Conservation (phyloP, 2,329 filamentous ascomycete genomes). For the Scytalidium lignicola region DNA sequence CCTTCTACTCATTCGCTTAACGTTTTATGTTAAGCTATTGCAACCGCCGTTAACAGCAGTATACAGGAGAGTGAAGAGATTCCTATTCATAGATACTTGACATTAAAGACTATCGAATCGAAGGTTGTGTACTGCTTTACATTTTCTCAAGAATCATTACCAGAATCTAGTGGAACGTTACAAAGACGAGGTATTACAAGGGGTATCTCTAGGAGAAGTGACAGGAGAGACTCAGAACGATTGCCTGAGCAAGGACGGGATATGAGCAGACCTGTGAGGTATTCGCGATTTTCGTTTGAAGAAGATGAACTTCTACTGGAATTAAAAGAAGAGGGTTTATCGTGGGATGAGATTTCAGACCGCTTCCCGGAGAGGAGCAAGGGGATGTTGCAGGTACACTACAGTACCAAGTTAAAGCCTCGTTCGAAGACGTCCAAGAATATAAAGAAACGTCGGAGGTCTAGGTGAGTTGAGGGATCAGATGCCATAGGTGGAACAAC, state of each 20-base stretch:
- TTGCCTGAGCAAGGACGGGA: slow-evolving; percentile 10
- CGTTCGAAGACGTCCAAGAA: slow-evolving; percentile 9
- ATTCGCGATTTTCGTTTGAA: slow-evolving; percentile 9
- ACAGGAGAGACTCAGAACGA: slow-evolving; percentile 7
- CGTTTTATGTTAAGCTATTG: slow-evolving; percentile 10
- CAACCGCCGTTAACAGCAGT: slow-evolving; percentile 6
- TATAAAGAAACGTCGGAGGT: slow-evolving; percentile 11
- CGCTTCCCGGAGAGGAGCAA: slow-evolving; percentile 14
- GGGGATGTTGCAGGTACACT: slow-evolving; percentile 16
- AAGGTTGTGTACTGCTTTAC: slow-evolving; percentile 15
- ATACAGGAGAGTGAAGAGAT: slow-evolving; percentile 14
- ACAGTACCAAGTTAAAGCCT: slow-evolving; percentile 16
- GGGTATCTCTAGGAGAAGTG: slow-evolving; percentile 4
- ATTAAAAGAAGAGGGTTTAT: slow-evolving; percentile 13
- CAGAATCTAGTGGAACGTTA: neutral
- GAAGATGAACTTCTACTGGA: slow-evolving; percentile 12
- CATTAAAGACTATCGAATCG: slow-evolving; percentile 11
- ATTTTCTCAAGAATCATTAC: slow-evolving; percentile 14
- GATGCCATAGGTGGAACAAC: neutral
- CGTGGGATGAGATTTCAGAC: slow-evolving; percentile 15
- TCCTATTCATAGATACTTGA: slow-evolving; percentile 11
- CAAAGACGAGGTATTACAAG: slow-evolving; percentile 5
- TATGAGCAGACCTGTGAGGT: slow-evolving; percentile 9
- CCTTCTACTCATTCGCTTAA: slow-evolving; percentile 10
- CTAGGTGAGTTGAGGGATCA: slow-evolving; percentile 5